A percentile compares a stretch with the other conserved stretches of the same genome.
Evolutionary conservation across 2,329 filamentous ascomycete genomes (phyloP).

Genomic region (Venturiaceae sp.): DNA sequence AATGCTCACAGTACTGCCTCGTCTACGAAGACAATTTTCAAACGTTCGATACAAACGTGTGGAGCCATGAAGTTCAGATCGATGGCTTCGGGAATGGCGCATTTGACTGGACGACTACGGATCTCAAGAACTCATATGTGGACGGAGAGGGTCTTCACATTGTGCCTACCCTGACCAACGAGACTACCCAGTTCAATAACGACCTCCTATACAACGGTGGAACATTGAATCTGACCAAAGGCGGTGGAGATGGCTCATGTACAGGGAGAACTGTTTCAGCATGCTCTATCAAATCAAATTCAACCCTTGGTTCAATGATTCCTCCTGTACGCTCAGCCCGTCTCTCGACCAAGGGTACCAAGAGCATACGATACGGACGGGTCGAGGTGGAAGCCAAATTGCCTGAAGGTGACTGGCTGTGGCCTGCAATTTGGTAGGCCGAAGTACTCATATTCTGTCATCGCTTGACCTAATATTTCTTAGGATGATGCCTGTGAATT

Average conservation of each 20-base stretch:
- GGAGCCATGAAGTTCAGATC: constrained; percentile 40
- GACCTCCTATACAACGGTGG: constrained; percentile 27
- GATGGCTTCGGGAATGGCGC: constrained; percentile 33
- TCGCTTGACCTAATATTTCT: too few species aligned
- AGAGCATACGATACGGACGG: constrained; percentile 37
- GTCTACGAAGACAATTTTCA: constrained; percentile 41
- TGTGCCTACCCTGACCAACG: constrained; percentile 38
- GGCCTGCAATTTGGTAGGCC: constrained; percentile 36
- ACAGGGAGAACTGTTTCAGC: constrained; percentile 22
- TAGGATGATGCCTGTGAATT: constrained; percentile 12
- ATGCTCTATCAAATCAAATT: constrained; percentile 33
- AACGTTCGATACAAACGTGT: constrained; percentile 33
- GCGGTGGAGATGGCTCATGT: constrained; percentile 26
- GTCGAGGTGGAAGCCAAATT: constrained; percentile 45
- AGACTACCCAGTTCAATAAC: constrained; percentile 26
- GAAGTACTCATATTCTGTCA: background rate
- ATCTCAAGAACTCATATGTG: constrained; percentile 37
- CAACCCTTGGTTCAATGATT: constrained; percentile 35
- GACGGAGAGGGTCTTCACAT: constrained; percentile 41
- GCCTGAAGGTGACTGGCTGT: constrained; percentile 45
- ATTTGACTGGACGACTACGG: constrained; percentile 46
- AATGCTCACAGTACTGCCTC: constrained; percentile 44
- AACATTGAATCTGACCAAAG: constrained; percentile 33
- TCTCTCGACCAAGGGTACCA: constrained; percentile 36
- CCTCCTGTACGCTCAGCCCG: constrained; percentile 40